Conservation (phyloP, 2,329 filamentous ascomycete genomes). For the Aspergillus chevalieri region DNA sequence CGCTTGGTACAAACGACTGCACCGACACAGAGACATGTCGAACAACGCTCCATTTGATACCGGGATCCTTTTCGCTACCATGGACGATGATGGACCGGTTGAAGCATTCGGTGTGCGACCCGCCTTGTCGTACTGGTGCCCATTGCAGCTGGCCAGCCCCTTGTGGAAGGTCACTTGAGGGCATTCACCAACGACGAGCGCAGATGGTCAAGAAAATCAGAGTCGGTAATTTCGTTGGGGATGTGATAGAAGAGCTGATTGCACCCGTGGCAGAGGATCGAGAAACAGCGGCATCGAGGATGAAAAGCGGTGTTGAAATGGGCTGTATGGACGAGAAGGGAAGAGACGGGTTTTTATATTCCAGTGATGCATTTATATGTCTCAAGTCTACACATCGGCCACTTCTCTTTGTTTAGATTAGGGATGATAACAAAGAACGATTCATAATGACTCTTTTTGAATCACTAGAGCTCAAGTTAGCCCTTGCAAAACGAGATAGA, state of each 20-base stretch:
- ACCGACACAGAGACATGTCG: neutral
- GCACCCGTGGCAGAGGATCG: conserved; percentile 7
- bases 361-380: too few species aligned
- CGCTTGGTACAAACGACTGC: neutral
- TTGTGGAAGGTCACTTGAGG: conserved; percentile 6
- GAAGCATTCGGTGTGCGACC: conserved; percentile 5
- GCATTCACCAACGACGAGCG: conserved; percentile 2
- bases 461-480: too few species aligned
- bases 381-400: too few species aligned
- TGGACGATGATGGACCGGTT: conserved; percentile 7
- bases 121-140: conserved; percentile 2
- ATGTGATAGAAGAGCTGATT: conserved; percentile 4
- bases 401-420: too few species aligned
- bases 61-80: conserved; percentile 1
- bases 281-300: conserved; percentile 9
- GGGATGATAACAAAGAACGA: too few species aligned
- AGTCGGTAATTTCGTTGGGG: neutral
- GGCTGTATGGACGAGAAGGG: neutral
- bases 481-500: too few species aligned
- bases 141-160: conserved; percentile 11
- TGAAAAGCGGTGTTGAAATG: conserved; percentile 5
- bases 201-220: neutral
- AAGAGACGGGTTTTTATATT: neutral
- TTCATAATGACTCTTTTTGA: too few species aligned
- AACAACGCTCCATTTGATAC: conserved; percentile 2